These are phyloP conservation scores for Termitomyces sp. DNA, from an alignment of 768 basidiomycete genomes.

Conservation along the genomic window DNA sequence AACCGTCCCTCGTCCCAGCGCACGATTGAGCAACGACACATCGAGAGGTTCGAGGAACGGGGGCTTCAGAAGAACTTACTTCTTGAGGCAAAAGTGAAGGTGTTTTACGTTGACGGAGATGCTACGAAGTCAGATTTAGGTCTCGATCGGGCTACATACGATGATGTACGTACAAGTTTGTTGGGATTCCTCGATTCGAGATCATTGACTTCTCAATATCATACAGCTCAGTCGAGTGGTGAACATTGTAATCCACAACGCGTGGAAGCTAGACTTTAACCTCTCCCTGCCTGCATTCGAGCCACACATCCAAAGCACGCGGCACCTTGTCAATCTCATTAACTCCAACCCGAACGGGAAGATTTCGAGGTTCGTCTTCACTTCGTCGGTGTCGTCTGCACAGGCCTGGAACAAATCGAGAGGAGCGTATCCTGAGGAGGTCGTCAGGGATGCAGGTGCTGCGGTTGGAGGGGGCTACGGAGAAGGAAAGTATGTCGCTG, in stretches of 20 bases:
- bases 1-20: too few species aligned
- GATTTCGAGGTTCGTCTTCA: slow-evolving; percentile 25
- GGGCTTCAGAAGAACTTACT: slow-evolving; percentile 7
- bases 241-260: slow-evolving; percentile 29
- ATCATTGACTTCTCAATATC: not conserved
- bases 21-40: too few species aligned
- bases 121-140: not conserved
- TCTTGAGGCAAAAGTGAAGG: not conserved
- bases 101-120: slow-evolving; percentile 9
- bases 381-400: slow-evolving; percentile 28
- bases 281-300: slow-evolving; percentile 33
- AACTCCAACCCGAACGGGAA: slow-evolving; percentile 14
- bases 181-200: slow-evolving; percentile 11
- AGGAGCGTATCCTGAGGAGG: slow-evolving; percentile 30
- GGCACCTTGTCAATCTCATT: slow-evolving; percentile 28
- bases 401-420: slow-evolving; percentile 14
- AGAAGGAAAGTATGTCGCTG: slow-evolving; percentile 31
- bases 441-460: slow-evolving; percentile 19
- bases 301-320: slow-evolving; percentile 26
- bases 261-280: slow-evolving; percentile 41
- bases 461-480: slow-evolving; percentile 28
- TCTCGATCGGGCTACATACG: slow-evolving; percentile 20
- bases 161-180: too few species aligned
- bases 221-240: slow-evolving; percentile 22
- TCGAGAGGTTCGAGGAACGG: too few species aligned